Conservation (phyloP, 2,329 filamentous ascomycete species). For the Botrytis byssoidea region DNA sequence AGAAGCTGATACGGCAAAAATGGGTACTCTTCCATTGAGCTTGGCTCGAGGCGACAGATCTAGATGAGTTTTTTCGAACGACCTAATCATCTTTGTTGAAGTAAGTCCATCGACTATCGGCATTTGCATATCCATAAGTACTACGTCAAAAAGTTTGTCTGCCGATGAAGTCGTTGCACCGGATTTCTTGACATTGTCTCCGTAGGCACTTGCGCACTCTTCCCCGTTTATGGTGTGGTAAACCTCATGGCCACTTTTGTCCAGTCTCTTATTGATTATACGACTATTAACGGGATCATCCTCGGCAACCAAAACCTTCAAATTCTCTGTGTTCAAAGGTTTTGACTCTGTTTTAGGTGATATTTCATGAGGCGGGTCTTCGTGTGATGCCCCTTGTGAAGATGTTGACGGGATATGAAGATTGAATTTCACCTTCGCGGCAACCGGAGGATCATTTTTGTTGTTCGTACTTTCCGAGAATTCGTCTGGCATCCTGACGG, state of each 20-base stretch:
- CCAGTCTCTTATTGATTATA: slow-evolving; percentile 77
- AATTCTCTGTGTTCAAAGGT: slow-evolving; percentile 27
- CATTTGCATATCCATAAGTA: slow-evolving; percentile 97
- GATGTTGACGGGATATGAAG: slow-evolving; percentile 18
- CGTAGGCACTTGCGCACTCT: slow-evolving; percentile 73
- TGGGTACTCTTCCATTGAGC: slow-evolving; percentile 66
- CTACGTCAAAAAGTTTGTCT: slow-evolving; percentile 63
- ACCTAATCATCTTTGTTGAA: slow-evolving; percentile 80
- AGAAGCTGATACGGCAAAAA: slow-evolving; percentile 85
- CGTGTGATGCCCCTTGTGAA: slow-evolving; percentile 7
- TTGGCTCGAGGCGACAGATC: slow-evolving; percentile 58
- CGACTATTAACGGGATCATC: slow-evolving; percentile 86
- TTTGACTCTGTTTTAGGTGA: background rate
- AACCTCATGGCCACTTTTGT: slow-evolving; percentile 72
- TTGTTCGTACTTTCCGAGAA: slow-evolving; percentile 23
- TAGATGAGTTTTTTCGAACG: slow-evolving; percentile 58
- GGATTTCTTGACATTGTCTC: slow-evolving; percentile 50
- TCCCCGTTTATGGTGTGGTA: slow-evolving; percentile 77
- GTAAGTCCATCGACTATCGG: slow-evolving; percentile 83
- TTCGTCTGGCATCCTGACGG: slow-evolving; percentile 49
- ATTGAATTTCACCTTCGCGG: slow-evolving; percentile 29
- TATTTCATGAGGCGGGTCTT: background rate
- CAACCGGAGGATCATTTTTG: background rate
- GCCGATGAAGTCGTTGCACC: background rate
- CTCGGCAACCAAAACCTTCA: slow-evolving; percentile 74